Base-by-base conservation (phyloP, 2,329 filamentous ascomycete species). In the Paecilomyces sp. region DNA sequence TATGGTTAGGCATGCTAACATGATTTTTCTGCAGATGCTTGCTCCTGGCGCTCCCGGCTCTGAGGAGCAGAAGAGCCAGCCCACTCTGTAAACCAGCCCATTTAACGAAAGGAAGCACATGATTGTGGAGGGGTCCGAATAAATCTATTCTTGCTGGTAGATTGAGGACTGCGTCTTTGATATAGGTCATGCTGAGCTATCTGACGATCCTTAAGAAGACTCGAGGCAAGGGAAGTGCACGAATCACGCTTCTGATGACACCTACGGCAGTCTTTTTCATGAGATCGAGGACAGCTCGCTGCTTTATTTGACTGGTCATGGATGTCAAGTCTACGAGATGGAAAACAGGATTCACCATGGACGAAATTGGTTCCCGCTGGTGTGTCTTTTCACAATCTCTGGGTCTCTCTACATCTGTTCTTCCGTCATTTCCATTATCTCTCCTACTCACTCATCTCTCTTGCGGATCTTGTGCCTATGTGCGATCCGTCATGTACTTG, bases 1-100 rank as follows among this genome's bases (percentile, higher is more conserved):
- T 47, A 1, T 1, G n/a, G 18, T 7, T 7, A 47, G 15, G 4
- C 9, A 47, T n/a, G 36, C 36, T 47, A n/a, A 47, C 15, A 47
- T 47, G 13, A 61, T 61, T 61, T 53, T 53, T 56, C 36, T 47
- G 36, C 50, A 78, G 76, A 77, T 78, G 74, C 74, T 78, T 65
- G 74, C 75, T 30, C 75, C 76, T 51, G 76, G 76, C 54, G 61
- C 63, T 36, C 62, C 68, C 52, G 57, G 60, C 28, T 55, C 64
- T 55, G 66, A 71, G 63, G 67, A 70, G 63, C 64, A 70, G 64
- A 57, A 66, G 60, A 53, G 51, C 18, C 67, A 75, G 62, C 69
- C 71, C 56, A 64, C 71, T 60, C 65, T 75, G 66, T 76, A 75
- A 75, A 73, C 5, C 34, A 18, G 12, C 30, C 34, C 18, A 24